Base-by-base conservation (phyloP, 176 grass and related monocot species). In the Aegilops tauschii region DNA sequence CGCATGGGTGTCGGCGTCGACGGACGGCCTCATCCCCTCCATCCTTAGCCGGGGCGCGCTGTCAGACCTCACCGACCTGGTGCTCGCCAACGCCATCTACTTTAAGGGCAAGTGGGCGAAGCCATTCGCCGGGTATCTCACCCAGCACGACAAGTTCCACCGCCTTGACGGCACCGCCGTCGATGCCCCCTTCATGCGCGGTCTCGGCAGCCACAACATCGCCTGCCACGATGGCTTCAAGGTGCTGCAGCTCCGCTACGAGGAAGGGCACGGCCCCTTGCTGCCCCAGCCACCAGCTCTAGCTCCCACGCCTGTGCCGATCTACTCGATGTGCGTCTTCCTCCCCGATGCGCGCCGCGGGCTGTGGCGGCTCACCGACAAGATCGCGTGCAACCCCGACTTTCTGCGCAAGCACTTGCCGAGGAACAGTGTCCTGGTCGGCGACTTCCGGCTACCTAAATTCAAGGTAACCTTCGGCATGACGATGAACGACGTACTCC, bases 71-170 rank as follows among this genome's bases (percentile, higher is more conserved):
- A 84, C 75, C 1, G 62, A 23, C 65, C 9, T 84, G 1, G 69
- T 89, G 11, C 54, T 89, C 56, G 75, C 59, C 17, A 84, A 84
- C 44, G 87, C 87, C 17, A 65, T 89, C 65, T 89, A 89, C 75
- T 89, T 89, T 42, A 80, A 89, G 72, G 81, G 81, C 30, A 27
- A 10, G 25, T 84, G 75, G 87, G 36, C 5, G 44, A 14, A 80
- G 11, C 42, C 42, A 12, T 45, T 45, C 42, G 42, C 10, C 42
- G 9, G 2, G 10, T 45, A 45, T 45, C 42, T 45, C 34, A 80
- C 81, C 5, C 11, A 34, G 61, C 0, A 73, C 4, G 8, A 25
- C 17, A 66, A 78, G 56, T 89, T 89, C 68, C 66, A 84, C 58
- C 74, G 47, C 31, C 74, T 89, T 13, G 44, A 89, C 12, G 76